phyloP scores from a whole-genome alignment of 2,329 filamentous ascomycete species.

The Xylaria digitata region DNA sequence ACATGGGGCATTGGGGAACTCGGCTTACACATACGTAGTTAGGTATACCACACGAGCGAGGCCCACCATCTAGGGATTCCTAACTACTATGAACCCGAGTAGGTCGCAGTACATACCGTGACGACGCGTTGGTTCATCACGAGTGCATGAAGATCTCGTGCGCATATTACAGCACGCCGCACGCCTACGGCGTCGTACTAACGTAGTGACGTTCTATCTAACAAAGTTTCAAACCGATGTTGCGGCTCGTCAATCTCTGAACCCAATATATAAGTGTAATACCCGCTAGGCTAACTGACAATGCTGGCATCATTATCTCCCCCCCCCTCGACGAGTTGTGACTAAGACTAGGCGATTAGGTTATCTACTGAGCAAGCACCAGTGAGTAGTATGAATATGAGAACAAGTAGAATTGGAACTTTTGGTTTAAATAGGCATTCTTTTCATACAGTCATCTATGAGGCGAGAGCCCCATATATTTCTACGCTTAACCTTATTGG shows the following conservation, averaged over 20 bases:
- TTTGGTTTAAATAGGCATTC: not conserved
- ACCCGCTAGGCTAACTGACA: not conserved
- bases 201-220: slow-evolving; percentile 12
- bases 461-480: not conserved
- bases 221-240: not conserved
- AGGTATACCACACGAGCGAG: slow-evolving; percentile 37
- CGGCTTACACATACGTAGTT: slow-evolving; percentile 30
- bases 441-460: slow-evolving; percentile 22
- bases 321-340: not conserved
- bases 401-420: too few relatives aligned
- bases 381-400: not conserved
- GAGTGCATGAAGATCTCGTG: slow-evolving; percentile 35
- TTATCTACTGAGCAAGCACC: not conserved
- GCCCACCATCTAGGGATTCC: slow-evolving; percentile 37
- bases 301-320: not conserved
- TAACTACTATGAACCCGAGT: slow-evolving; percentile 24
- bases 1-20: slow-evolving; percentile 44
- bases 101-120: slow-evolving; percentile 10
- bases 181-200: slow-evolving; percentile 21
- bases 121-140: slow-evolving; percentile 32
- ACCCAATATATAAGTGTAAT: not conserved
- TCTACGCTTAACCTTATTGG: slow-evolving; percentile 44
- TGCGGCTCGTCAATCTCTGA: not conserved
- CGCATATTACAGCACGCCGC: slow-evolving; percentile 20
- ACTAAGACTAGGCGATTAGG: not conserved